These are phyloP conservation scores for Cyanodermella asteris DNA, from an alignment of 2,329 filamentous ascomycete genomes.

Conservation along the genomic window DNA sequence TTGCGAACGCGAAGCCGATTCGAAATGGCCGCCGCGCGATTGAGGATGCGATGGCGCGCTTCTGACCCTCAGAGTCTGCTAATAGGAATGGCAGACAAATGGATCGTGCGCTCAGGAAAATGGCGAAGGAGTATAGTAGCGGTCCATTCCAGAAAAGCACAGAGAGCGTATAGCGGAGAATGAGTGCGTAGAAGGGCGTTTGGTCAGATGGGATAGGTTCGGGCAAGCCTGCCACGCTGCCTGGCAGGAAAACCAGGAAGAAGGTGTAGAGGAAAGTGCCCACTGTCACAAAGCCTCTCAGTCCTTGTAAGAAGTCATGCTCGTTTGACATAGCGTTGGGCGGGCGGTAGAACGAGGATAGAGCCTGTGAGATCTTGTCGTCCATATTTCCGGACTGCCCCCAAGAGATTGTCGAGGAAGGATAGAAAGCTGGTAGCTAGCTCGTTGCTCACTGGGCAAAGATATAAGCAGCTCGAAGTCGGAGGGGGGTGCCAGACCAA, in stretches of 20 bases:
- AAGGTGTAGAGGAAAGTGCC: conserved; percentile 24
- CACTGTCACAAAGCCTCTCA: conserved; percentile 22
- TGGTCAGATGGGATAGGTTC: too few relatives aligned
- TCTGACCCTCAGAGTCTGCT: conserved; percentile 13
- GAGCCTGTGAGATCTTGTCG: too few relatives aligned
- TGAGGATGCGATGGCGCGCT: conserved; percentile 16
- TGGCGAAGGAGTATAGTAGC: conserved; percentile 23
- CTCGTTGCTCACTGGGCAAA: too few relatives aligned
- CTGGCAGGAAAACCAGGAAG: conserved; percentile 22
- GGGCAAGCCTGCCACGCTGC: conserved; percentile 17
- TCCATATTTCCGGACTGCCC: too few relatives aligned
- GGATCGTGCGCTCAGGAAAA: conserved; percentile 23
- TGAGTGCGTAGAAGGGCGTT: conserved; percentile 18
- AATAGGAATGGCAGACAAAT: conserved; percentile 21
- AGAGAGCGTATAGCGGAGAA: conserved; percentile 23
- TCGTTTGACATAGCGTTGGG: conserved; percentile 3
- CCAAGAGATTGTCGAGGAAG: too few relatives aligned
- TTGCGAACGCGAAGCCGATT: conserved; percentile 19
- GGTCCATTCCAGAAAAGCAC: conserved; percentile 24
- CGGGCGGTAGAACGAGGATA: conserved; percentile 1
- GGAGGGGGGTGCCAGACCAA: too few relatives aligned
- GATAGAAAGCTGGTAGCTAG: too few relatives aligned
- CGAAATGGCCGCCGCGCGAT: conserved; percentile 21
- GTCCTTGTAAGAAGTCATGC: conserved; percentile 18
- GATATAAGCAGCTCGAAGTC: too few relatives aligned